Evolutionary conservation across 768 basidiomycete genomes (phyloP).

Genomic region (Kwoniella dejecticola): DNA sequence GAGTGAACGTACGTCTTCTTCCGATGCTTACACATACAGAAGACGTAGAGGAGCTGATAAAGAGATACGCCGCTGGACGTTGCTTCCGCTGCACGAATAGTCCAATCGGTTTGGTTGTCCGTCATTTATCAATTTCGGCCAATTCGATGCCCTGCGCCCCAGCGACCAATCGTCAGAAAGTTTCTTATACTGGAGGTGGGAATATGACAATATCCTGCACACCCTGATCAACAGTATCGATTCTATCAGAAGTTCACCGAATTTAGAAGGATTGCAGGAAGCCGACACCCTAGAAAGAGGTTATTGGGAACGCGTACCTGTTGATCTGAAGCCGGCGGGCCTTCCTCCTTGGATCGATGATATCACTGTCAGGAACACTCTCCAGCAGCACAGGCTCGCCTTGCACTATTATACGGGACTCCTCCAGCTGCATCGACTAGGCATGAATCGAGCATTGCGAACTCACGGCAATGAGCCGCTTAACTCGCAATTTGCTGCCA

Average conservation of each 20-base stretch:
- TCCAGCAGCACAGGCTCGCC: not conserved
- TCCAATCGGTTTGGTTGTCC: not conserved
- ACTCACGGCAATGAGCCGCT: not conserved
- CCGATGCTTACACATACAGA: no score
- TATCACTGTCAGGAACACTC: not conserved
- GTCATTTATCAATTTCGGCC: not conserved
- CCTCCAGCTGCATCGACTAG: not conserved
- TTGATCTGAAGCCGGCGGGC: not conserved
- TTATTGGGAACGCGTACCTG: not conserved
- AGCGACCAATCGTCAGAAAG: not conserved
- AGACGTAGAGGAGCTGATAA: no score
- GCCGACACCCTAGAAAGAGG: not conserved
- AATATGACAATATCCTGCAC: not conserved
- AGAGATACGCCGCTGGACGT: no score
- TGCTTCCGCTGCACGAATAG: no score
- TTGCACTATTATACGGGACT: not conserved
- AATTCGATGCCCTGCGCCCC: not conserved
- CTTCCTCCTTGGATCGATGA: not conserved
- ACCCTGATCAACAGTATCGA: not conserved
- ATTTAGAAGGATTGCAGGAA: not conserved
- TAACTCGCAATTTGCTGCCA: not conserved
- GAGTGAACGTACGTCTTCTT: not conserved
- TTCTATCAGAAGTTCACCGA: not conserved
- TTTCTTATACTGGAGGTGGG: not conserved
- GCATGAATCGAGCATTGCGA: conserved; percentile 1